Base-by-base conservation (phyloP, 176 grass and related monocot genomes). In the Avena insularis region DNA sequence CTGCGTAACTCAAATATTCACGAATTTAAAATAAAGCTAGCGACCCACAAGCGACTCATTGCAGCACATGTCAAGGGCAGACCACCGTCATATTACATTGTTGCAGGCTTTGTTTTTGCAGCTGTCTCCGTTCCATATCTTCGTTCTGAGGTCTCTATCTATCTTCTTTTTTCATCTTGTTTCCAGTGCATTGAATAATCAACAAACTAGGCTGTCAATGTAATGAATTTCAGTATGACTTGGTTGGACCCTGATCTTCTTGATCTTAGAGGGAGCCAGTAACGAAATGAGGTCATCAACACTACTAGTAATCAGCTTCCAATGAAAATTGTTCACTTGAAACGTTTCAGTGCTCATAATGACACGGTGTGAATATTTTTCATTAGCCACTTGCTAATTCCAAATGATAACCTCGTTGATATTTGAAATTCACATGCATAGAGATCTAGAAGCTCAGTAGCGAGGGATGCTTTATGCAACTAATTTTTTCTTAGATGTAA, bases 11-110 rank as follows among this genome's bases (percentile, higher is more conserved):
- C 89, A 25, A 94, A 94, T 91, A 46, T 96, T 90, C 82, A 88
- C 46, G 88, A 98, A 85, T 98, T 93, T 67, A 92, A 93, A 78
- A 91, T 96, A 90, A 94, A 92, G 75, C 87, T 98, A 78, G 92
- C 85, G 67, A 90, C 89, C 87, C 97, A 98, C 85, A 98, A 96
- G 79, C 84, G 92, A 54, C 92, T 98, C 2, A 46, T 94, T 91
- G 87, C 90, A 79, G 97, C 94, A 72, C 97, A 98, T 85, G 92
- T 96, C 19, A 94, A 85, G 85, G 97, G 97, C 79, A 93, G 84
- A 21, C 90, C 93, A 91, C 97, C 97, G 14, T 94, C 97, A 82
- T 98, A 98, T 93, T 98, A 98, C 80, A 98, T 98, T 80, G 90
- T 98, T 88, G 97, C 97, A 87, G 97, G 97, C 77, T 96, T 98